Conservation (phyloP, 148 eudicot species). For the Rhododendron williamsianum region DNA sequence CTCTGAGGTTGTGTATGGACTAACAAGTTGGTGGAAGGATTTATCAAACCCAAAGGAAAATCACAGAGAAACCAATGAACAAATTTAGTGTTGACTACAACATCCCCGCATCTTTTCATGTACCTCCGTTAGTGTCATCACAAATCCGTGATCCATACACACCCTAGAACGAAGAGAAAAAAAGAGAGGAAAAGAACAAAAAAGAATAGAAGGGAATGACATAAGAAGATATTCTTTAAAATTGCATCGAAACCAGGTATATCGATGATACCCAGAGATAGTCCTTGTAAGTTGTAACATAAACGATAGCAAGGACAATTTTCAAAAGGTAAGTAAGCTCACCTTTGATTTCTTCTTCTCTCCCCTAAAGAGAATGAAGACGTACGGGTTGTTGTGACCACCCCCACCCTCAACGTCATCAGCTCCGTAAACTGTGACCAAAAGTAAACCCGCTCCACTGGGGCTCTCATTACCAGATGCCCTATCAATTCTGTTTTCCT, state of each 20-base stretch:
- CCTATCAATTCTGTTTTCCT: conserved; percentile 23
- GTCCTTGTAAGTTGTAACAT: background rate
- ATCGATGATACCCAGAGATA: background rate
- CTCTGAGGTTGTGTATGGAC: background rate
- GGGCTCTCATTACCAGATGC: conserved; percentile 23
- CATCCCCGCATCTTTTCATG: background rate
- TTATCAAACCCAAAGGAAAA: background rate
- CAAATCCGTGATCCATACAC: background rate
- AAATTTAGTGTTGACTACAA: background rate
- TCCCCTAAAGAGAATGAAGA: conserved; percentile 54
- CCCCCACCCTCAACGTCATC: conserved; percentile 66
- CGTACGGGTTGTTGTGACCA: conserved; percentile 70
- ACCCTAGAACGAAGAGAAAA: background rate
- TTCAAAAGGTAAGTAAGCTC: conserved; percentile 4
- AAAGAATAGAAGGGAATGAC: background rate
- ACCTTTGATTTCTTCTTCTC: conserved; percentile 78
- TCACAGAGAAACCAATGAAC: background rate
- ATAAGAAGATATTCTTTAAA: background rate
- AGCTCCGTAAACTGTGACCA: conserved; percentile 63
- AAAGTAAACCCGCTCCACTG: conserved; percentile 68
- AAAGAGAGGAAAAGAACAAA: background rate
- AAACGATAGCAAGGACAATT: background rate
- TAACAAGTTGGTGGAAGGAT: background rate
- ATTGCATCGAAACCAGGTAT: background rate
- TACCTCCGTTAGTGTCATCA: background rate